Percentiles rank a stretch among this genome's conserved stretches.
phyloP scores from a whole-genome alignment of 331 rosid genomes.

The Ulmus americana region DNA sequence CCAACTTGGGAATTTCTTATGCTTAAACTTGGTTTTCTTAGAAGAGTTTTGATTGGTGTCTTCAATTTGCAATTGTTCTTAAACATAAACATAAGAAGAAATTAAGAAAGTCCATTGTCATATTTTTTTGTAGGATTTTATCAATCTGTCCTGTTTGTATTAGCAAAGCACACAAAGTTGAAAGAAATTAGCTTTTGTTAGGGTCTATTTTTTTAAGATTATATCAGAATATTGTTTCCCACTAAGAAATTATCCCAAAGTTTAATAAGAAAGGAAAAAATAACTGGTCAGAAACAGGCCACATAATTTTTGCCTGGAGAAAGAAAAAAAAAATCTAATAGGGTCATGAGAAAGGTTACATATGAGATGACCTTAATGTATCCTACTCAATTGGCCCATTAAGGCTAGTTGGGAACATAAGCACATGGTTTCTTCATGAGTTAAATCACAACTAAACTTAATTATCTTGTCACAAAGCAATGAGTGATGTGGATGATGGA shows the following conservation, averaged over 20 bases:
- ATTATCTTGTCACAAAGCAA: slow-evolving; percentile 56
- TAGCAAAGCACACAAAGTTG: too few species aligned
- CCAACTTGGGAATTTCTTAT: background rate
- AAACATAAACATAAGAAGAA: background rate
- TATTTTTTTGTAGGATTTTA: background rate
- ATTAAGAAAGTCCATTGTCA: background rate
- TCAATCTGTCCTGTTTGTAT: too few species aligned
- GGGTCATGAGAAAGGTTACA: slow-evolving; percentile 37
- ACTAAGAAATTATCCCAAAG: slow-evolving; percentile 11
- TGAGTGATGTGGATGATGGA: slow-evolving; percentile 43
- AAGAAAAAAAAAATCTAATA: slow-evolving; percentile 13
- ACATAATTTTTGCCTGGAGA: slow-evolving; percentile 48
- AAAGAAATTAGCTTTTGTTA: background rate
- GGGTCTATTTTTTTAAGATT: background rate
- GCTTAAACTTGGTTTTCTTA: background rate
- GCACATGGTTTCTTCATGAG: slow-evolving; percentile 74
- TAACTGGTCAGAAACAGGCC: slow-evolving; percentile 44
- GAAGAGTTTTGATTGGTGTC: background rate
- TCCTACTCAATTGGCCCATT: slow-evolving; percentile 54
- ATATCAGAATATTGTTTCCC: background rate
- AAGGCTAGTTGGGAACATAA: slow-evolving; percentile 51
- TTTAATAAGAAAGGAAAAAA: slow-evolving; percentile 19
- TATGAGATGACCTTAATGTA: slow-evolving; percentile 53
- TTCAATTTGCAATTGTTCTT: slow-evolving; percentile 2
- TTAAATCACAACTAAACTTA: slow-evolving; percentile 46